These are phyloP conservation scores for Aspergillus bombycis DNA, from an alignment of 2,329 filamentous ascomycete genomes.

Conservation along the genomic window DNA sequence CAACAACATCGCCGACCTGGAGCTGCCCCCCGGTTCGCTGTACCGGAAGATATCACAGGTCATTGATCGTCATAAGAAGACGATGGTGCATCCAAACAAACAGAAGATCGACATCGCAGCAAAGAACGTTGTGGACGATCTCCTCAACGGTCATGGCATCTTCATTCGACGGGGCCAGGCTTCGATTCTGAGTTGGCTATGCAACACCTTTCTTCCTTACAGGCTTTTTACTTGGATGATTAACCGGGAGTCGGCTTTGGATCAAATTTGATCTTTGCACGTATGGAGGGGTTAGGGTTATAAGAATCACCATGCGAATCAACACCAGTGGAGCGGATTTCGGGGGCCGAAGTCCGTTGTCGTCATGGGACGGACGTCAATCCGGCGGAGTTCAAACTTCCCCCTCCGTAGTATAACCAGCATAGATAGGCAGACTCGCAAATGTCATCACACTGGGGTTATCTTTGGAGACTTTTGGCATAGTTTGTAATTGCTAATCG, in stretches of 20 bases:
- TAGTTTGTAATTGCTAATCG: background rate
- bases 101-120: background rate
- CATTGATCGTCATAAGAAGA: background rate
- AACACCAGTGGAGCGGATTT: constrained; percentile 8
- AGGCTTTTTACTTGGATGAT: background rate
- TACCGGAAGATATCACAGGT: background rate
- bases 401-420: too few species aligned
- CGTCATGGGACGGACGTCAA: background rate
- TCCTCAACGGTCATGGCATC: background rate
- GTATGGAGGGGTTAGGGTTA: too few species aligned
- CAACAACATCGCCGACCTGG: background rate
- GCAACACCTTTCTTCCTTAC: background rate
- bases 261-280: background rate
- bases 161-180: background rate
- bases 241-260: background rate
- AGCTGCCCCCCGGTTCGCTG: background rate
- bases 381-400: too few species aligned
- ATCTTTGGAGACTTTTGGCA: background rate
- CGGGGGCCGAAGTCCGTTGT: constrained; percentile 14
- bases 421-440: too few species aligned
- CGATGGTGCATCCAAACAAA: background rate
- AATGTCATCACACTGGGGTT: too few species aligned
- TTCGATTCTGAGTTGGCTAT: background rate
- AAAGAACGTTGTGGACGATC: background rate
- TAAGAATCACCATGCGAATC: too few species aligned